A percentile compares a stretch with the other conserved stretches of the same genome.
phyloP scores from a whole-genome alignment of 805 yeast genomes.

The Nakazawaea ernobii region DNA sequence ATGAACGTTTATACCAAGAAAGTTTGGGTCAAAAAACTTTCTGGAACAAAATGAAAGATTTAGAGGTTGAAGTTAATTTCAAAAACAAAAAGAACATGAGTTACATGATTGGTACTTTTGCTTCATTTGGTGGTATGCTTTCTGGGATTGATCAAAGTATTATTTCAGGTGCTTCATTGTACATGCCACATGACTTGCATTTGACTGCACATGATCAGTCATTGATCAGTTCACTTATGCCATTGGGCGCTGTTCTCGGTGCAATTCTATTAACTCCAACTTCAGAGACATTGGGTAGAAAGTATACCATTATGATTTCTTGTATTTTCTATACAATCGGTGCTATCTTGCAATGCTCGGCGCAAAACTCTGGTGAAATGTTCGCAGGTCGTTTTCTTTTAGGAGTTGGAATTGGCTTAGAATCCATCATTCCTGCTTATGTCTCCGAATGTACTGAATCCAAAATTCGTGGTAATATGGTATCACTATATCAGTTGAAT shows the following conservation, averaged over 20 bases:
- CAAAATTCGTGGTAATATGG: slow-evolving; percentile 51
- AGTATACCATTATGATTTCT: slow-evolving; percentile 46
- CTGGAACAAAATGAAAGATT: slow-evolving; percentile 29
- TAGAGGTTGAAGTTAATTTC: slow-evolving; percentile 36
- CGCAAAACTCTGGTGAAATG: slow-evolving; percentile 40
- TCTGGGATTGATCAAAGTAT: slow-evolving; percentile 67
- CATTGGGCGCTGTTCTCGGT: slow-evolving; percentile 66
- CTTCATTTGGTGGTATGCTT: slow-evolving; percentile 58
- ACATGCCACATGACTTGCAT: slow-evolving; percentile 37
- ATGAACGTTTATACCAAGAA: slow-evolving; percentile 27
- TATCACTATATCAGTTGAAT: slow-evolving; percentile 57
- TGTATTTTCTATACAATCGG: slow-evolving; percentile 59
- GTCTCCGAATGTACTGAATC: slow-evolving; percentile 59
- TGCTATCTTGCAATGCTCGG: slow-evolving; percentile 52
- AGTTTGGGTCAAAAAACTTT: slow-evolving; percentile 26
- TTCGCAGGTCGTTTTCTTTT: slow-evolving; percentile 54
- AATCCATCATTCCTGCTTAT: slow-evolving; percentile 61
- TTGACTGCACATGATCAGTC: slow-evolving; percentile 41
- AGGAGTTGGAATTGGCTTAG: slow-evolving; percentile 63
- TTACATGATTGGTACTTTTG: slow-evolving; percentile 45
- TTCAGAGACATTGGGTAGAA: slow-evolving; percentile 51
- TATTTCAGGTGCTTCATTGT: slow-evolving; percentile 56
- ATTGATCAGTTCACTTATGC: slow-evolving; percentile 54
- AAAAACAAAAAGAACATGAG: slow-evolving; percentile 41
- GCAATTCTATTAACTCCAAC: slow-evolving; percentile 54